Evolutionary conservation across 306 rosid genomes (phyloP).

Genomic region (Quercus variabilis): DNA sequence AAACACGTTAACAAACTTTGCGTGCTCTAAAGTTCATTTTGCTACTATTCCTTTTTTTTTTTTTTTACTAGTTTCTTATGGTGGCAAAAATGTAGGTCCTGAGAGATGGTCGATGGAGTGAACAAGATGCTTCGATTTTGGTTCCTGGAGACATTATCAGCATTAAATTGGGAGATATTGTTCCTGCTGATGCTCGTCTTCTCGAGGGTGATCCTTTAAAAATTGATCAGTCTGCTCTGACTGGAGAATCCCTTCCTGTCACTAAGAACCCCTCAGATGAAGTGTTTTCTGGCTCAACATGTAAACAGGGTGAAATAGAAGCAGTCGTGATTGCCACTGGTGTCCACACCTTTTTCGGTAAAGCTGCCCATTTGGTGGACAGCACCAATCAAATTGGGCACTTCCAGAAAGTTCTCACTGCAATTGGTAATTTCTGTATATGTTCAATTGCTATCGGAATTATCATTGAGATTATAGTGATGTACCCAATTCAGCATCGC

Average conservation of each 20-base stretch:
- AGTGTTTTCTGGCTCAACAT: conserved; percentile 97
- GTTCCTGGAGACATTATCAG: conserved; percentile 98
- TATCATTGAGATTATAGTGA: conserved; percentile 69
- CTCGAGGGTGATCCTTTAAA: conserved; percentile 98
- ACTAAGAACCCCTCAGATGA: conserved; percentile 90
- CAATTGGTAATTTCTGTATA: conserved; percentile 96
- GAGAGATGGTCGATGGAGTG: conserved; percentile 89
- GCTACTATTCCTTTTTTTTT: neutral
- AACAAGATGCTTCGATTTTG: conserved; percentile 92
- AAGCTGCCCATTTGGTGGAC: conserved; percentile 97
- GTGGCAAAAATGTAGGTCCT: conserved; percentile 56
- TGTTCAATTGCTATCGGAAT: conserved; percentile 92
- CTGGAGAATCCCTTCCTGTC: conserved; percentile 96
- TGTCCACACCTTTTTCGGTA: conserved; percentile 97
- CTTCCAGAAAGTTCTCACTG: conserved; percentile 97
- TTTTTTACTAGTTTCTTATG: conserved; percentile 13
- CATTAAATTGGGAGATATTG: conserved; percentile 90
- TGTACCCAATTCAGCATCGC: conserved; percentile 93
- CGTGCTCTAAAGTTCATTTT: neutral
- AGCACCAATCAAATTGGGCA: conserved; percentile 99
- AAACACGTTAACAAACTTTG: neutral
- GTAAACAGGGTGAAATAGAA: conserved; percentile 96
- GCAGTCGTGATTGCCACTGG: conserved; percentile 99
- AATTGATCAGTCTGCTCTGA: conserved; percentile 96
- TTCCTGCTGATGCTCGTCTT: conserved; percentile 99